A percentile compares a stretch with the other conserved stretches of the same genome.
Conservation (phyloP, 2,329 filamentous ascomycete species). For the Lasiodiplodia sp. region DNA sequence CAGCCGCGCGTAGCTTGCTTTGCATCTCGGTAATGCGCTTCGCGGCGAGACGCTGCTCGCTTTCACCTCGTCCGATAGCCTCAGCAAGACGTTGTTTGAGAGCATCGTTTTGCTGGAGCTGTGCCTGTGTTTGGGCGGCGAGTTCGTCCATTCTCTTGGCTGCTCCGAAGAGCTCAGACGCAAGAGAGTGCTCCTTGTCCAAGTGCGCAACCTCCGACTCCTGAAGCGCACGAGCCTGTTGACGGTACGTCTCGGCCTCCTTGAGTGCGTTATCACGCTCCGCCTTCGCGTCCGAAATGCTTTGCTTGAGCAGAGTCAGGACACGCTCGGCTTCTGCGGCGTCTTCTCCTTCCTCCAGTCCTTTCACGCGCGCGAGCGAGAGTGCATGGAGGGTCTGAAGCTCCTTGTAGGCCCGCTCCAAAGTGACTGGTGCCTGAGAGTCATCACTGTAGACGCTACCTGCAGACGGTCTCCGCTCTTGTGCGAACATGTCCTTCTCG, state of each 20-base stretch:
- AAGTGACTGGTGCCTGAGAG: slow-evolving; percentile 70
- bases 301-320: slow-evolving; percentile 70
- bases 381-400: slow-evolving; percentile 75
- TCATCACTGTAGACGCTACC: slow-evolving; percentile 43
- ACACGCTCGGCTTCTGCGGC: slow-evolving; percentile 64
- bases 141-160: slow-evolving; percentile 81
- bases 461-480: slow-evolving; percentile 59
- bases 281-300: slow-evolving; percentile 71
- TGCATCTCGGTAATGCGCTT: slow-evolving; percentile 86
- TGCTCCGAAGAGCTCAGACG: slow-evolving; percentile 72
- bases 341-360: slow-evolving; percentile 60
- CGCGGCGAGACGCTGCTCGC: slow-evolving; percentile 80
- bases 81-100: slow-evolving; percentile 79
- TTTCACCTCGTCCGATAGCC: slow-evolving; percentile 83
- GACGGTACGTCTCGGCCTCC: slow-evolving; percentile 68
- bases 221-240: slow-evolving; percentile 67
- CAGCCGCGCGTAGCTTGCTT: slow-evolving; percentile 77
- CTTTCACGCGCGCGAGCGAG: slow-evolving; percentile 71
- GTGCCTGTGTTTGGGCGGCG: slow-evolving; percentile 77
- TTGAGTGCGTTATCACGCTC: slow-evolving; percentile 76
- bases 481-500: slow-evolving; percentile 82
- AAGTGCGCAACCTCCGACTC: slow-evolving; percentile 59
- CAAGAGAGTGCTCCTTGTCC: slow-evolving; percentile 36
- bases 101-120: slow-evolving; percentile 78
- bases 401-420: slow-evolving; percentile 77